Evolutionary conservation across 108 stramenopile species (phyloP).

Genomic region (Epithemia pelagica): DNA sequence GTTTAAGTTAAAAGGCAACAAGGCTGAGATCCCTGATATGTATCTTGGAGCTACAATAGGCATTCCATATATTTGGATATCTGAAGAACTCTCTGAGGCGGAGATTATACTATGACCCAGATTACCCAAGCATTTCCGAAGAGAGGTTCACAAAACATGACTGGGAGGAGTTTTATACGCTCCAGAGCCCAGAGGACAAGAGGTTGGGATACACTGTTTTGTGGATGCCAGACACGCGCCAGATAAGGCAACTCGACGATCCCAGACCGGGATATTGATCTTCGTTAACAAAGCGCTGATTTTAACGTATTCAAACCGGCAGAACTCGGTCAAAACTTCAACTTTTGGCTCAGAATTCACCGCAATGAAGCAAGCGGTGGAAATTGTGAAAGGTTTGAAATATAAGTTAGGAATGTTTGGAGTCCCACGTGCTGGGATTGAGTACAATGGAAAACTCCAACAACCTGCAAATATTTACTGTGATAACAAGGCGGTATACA

Average conservation of each 20-base stretch:
- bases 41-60: constrained; percentile 9
- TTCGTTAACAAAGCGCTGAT: constrained; percentile 42
- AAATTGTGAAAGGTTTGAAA: neutral
- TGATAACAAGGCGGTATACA: too few relatives aligned
- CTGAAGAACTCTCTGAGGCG: neutral
- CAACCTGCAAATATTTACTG: too few relatives aligned
- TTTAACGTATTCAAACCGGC: neutral
- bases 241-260: constrained; percentile 25
- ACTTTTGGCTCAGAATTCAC: constrained; percentile 1
- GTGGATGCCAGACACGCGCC: constrained; percentile 19
- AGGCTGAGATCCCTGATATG: neutral
- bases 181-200: too few relatives aligned
- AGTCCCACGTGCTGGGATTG: neutral
- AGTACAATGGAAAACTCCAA: neutral
- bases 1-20: constrained; percentile 4
- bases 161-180: too few relatives aligned
- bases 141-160: too few relatives aligned
- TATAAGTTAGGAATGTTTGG: constrained; percentile 10
- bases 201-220: too few relatives aligned
- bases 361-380: constrained; percentile 5
- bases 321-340: neutral
- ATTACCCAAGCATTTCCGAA: too few relatives aligned
- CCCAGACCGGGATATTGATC: constrained; percentile 38
- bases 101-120: neutral
- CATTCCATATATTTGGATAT: neutral